Evolutionary conservation across 169 alveolate species (phyloP).

Genomic region (Cryptosporidium felis): DNA sequence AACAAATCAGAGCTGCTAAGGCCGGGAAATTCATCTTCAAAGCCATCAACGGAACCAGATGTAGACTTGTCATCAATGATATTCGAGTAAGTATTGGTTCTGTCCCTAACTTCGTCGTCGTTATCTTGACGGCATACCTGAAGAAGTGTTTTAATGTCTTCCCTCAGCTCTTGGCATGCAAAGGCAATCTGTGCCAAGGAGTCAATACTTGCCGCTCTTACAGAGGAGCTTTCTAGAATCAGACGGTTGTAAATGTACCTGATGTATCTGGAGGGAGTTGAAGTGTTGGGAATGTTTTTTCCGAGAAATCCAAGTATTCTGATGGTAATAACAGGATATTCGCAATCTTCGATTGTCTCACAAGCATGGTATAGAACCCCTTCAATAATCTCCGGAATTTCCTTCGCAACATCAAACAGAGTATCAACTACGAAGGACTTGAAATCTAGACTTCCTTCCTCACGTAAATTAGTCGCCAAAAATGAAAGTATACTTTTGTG

Average conservation of each 20-base stretch:
- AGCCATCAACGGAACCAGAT: constrained; percentile 13
- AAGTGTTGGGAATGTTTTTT: constrained; percentile 88
- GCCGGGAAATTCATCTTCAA: background rate
- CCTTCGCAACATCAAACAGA: constrained; percentile 85
- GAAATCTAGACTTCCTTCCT: constrained; percentile 88
- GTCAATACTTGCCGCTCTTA: constrained; percentile 96
- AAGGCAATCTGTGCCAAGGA: constrained; percentile 91
- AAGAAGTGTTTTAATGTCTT: constrained; percentile 76
- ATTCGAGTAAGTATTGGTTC: constrained; percentile 76
- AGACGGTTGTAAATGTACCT: constrained; percentile 96
- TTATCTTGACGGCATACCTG: constrained; percentile 75
- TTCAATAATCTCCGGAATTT: constrained; percentile 83
- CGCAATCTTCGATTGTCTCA: constrained; percentile 98
- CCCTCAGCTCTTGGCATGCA: constrained; percentile 76
- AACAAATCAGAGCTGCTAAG: constrained; percentile 29
- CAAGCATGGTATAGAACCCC: constrained; percentile 90
- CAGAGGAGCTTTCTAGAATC: constrained; percentile 93
- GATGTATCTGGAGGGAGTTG: constrained; percentile 90
- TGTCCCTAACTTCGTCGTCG: constrained; percentile 83
- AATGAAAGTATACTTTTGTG: constrained; percentile 87
- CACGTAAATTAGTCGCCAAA: constrained; percentile 90
- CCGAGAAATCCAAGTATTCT: constrained; percentile 90
- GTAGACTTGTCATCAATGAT: constrained; percentile 61
- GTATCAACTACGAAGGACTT: constrained; percentile 92
- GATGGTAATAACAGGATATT: constrained; percentile 86